Percentiles rank a stretch among this genome's conserved stretches.
These are phyloP conservation scores for Diaporthe ilicicola DNA, from an alignment of 2,329 filamentous ascomycete species.

Conservation along the genomic window DNA sequence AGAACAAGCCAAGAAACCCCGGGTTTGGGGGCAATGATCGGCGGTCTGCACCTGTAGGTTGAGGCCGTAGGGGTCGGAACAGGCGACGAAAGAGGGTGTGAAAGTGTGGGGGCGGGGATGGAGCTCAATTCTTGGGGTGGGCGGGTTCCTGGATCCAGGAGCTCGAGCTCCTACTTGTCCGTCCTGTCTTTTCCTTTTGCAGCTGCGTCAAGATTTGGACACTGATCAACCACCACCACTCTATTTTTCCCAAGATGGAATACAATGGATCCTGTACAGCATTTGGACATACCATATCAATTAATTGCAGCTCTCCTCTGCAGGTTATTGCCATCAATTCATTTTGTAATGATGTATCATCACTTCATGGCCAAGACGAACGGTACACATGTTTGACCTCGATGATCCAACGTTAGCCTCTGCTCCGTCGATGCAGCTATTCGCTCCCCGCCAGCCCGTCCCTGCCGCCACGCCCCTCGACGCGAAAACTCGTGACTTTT, in stretches of 20 bases:
- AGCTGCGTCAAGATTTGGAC: not conserved
- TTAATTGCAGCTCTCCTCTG: too few relatives aligned
- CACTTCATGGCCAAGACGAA: slow-evolving; percentile 7
- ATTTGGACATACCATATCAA: not conserved
- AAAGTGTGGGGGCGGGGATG: slow-evolving; percentile 3
- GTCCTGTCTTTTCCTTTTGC: not conserved
- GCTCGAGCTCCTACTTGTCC: not conserved
- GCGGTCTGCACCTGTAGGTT: not conserved
- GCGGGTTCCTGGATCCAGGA: slow-evolving; percentile 13
- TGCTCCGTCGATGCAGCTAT: not conserved
- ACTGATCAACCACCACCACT: not conserved
- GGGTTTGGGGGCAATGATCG: slow-evolving; percentile 1
- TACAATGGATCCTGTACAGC: not conserved
- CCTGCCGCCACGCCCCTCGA: slow-evolving; percentile 1
- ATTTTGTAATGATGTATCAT: slow-evolving; percentile 27
- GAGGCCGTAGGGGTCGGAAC: not conserved
- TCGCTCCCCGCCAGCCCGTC: not conserved
- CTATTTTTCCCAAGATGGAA: not conserved
- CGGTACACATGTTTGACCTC: not conserved
- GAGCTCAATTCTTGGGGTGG: slow-evolving; percentile 1
- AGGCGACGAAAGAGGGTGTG: not conserved
- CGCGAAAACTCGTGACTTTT: slow-evolving; percentile 32
- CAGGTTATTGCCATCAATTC: too few relatives aligned
- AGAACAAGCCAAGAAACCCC: not conserved
- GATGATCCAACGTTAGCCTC: slow-evolving; percentile 1